These are phyloP conservation scores for Cladosporium sphaerospermum DNA, from an alignment of 2,329 filamentous ascomycete genomes.

Conservation along the genomic window DNA sequence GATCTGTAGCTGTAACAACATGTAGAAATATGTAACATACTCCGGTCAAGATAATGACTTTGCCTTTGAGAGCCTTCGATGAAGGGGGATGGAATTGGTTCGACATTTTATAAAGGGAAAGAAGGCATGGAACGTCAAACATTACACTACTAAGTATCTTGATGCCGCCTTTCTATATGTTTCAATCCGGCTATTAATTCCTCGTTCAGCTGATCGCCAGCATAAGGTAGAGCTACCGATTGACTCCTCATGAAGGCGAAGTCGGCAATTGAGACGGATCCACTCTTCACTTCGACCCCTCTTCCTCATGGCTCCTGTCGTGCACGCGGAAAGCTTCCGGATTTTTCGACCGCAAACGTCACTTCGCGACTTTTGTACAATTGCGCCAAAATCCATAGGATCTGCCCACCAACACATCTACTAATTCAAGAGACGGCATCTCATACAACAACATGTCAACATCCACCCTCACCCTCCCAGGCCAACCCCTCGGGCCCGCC, in stretches of 20 bases:
- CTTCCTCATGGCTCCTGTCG: not conserved
- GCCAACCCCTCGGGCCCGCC: constrained; percentile 67
- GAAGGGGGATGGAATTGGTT: constrained; percentile 19
- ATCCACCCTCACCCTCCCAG: constrained; percentile 61
- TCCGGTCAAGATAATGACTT: constrained; percentile 29
- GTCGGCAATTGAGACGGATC: not conserved
- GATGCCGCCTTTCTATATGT: too few species aligned
- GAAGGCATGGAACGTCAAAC: not conserved
- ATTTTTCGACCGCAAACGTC: not conserved
- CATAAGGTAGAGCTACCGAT: too few species aligned
- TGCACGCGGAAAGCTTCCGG: not conserved
- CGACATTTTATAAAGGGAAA: constrained; percentile 10
- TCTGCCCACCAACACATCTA: not conserved
- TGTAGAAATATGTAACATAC: constrained; percentile 16
- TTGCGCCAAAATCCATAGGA: not conserved
- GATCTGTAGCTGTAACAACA: not conserved
- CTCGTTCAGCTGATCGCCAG: too few species aligned
- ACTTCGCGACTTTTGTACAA: not conserved
- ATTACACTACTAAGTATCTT: too few species aligned
- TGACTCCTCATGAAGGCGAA: not conserved
- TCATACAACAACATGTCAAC: constrained; percentile 1
- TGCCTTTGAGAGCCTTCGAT: constrained; percentile 19
- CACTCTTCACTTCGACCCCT: not conserved
- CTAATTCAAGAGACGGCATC: not conserved
- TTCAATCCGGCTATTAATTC: too few species aligned